Evolutionary conservation across 2,329 filamentous ascomycete species (phyloP), one percentile per base, ranked within the genome.

Genomic region (Ophiognomonia clavigignenti-juglandacearum): DNA sequence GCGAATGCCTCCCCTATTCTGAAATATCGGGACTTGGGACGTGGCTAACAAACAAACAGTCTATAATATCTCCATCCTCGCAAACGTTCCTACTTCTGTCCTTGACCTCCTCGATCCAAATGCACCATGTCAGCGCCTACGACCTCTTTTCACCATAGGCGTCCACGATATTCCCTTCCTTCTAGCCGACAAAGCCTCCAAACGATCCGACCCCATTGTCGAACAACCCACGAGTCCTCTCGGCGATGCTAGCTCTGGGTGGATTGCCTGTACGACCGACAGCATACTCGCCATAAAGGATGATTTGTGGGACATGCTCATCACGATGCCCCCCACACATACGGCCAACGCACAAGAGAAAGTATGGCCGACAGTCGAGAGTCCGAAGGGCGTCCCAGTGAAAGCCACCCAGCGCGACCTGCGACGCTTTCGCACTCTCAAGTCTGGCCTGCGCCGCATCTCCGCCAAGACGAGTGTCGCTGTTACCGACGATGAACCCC

Each of bases 181-280:
- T 5, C 74, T 83, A 55, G 73, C 81, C 47, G 76, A 86, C 53
- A 74, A 74, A 20, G 68, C 69, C 2, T 66, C 65, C 39, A 71
- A 69, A 60, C 64, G 59, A 53, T 60, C 31, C 37, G 64, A 53
- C 38, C 29, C 43, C 40, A 51, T 50, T 6, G 35, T 39, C 43
- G 23, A 49, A 26, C 50, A 52, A 26, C 34, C 29, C 6, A 31
- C 43, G 3, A 47, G 51, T 34, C 18, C 65, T 14, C 64, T 67
- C 29, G 75, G 73, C 20, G 74, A 80, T 35, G 62, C 67, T 20
- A 74, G 74, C 26, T 68, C 76, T 13, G 87, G 90, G 32, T 98
- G 91, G 90, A 84, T 96, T 50, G 93, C 92, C 11, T 96, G 91
- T 65, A 96, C 92, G 3, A 97, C 92, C 2, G 93, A 98, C 67